Evolutionary conservation across 176 grass and related monocot genomes (phyloP), one percentile per base, ranked within the genome.

Genomic region (Musa itinerans): DNA sequence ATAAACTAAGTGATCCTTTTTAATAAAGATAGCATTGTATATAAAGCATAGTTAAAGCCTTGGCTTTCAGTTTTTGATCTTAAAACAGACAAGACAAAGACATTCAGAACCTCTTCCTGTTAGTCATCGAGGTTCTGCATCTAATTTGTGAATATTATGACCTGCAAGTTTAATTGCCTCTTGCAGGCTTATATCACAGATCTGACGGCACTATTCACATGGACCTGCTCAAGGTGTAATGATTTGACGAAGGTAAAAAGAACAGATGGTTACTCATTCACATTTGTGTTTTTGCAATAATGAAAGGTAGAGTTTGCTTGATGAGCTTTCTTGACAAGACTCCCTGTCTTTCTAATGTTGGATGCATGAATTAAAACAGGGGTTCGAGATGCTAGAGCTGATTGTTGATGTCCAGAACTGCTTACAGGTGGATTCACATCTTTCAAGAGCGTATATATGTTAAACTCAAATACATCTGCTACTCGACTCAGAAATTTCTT

Each of bases 121-220:
- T n/a, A 19, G 3, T 16, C 25, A 17, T 8, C 7, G 7, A 19
- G 29, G 29, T 29, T 49, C 1, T 69, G 25, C 29, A 49, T 69
- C 9, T 9, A 19, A 49, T 69, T 69, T 21, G 34, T 69, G 29
- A 17, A 17, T 8, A 34, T 49, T 50, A 50, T 51, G 34, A 34
- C 65, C 68, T 52, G 17, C 8, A 21, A 51, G 68, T 21, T 16
- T 43, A 22, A 34, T 34, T 68, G 1, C 24, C 24, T 75, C 67
- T 74, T 88, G 78, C 88, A 99, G 95, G 92, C 94, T 58, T 99
- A 92, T 43, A 99, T 90, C 64, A 84, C 89, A 51, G 95, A 99
- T 91, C 69, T 94, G 77, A 94, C 88, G 64, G 80, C 85, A 75
- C 76, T 99, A 71, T 94, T 86, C 88, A 92, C 80, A 50, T 99